phyloP scores from a whole-genome alignment of 345 rosid species.

The Euphorbia lathyris region DNA sequence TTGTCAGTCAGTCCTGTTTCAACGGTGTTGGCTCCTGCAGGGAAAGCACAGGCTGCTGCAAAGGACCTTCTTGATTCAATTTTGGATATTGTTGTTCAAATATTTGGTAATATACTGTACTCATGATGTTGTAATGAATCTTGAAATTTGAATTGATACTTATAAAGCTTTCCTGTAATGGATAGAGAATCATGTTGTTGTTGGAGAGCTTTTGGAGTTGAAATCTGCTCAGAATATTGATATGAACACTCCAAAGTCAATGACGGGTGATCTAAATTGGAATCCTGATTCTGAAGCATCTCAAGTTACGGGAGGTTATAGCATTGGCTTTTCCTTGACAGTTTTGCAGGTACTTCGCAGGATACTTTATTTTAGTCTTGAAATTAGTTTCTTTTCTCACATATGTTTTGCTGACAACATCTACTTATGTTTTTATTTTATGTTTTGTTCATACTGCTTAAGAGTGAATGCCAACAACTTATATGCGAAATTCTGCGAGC shows the following conservation, averaged over 20 bases:
- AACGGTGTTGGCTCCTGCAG: constrained; percentile 89
- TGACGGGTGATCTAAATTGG: constrained; percentile 60
- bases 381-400: neutral
- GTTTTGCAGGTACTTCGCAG: constrained; percentile 72
- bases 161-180: neutral
- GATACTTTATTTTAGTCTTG: neutral
- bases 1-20: constrained; percentile 96
- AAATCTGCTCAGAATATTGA: constrained; percentile 60
- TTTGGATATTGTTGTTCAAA: constrained; percentile 70
- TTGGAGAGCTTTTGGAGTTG: constrained; percentile 88
- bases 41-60: constrained; percentile 89
- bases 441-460: constrained; percentile 20
- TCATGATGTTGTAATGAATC: constrained; percentile 6
- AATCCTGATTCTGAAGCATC: constrained; percentile 74
- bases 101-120: constrained; percentile 65
- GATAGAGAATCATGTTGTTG: constrained; percentile 84
- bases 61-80: constrained; percentile 90
- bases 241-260: constrained; percentile 63
- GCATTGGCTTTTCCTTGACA: constrained; percentile 88
- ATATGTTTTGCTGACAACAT: neutral
- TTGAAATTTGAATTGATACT: neutral
- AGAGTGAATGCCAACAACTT: constrained; percentile 99
- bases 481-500: constrained; percentile 98
- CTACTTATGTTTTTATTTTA: constrained; percentile 11
- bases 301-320: constrained; percentile 89